A percentile compares a stretch with the other conserved stretches of the same genome.
Conservation (phyloP, 495 filamentous ascomycete genomes). For the Terfezia boudieri region DNA sequence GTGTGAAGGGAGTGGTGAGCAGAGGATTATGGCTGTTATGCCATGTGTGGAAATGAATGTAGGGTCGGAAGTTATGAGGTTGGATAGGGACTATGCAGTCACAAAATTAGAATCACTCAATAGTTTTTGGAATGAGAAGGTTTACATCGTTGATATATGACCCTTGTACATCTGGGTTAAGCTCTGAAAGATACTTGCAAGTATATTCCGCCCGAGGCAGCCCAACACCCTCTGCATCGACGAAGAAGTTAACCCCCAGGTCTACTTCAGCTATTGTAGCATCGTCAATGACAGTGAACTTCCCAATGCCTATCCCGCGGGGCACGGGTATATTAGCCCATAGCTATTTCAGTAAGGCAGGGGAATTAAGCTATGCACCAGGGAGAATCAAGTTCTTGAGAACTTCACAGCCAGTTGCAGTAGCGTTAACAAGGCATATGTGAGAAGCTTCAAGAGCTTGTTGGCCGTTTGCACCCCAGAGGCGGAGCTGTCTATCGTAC, state of each 20-base stretch:
- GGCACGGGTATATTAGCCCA: background rate
- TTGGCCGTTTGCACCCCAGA: slow-evolving; percentile 90
- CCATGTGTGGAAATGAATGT: background rate
- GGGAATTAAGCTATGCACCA: slow-evolving; percentile 21
- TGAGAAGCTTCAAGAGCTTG: slow-evolving; percentile 72
- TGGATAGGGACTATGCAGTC: no score
- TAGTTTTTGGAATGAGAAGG: slow-evolving; percentile 4
- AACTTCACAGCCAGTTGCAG: slow-evolving; percentile 70
- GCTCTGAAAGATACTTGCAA: slow-evolving; percentile 53
- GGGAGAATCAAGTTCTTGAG: slow-evolving; percentile 93
- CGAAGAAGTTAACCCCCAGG: slow-evolving; percentile 88
- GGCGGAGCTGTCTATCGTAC: slow-evolving; percentile 85
- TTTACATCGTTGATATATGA: slow-evolving; percentile 31
- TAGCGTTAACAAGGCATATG: slow-evolving; percentile 65
- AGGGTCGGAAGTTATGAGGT: background rate
- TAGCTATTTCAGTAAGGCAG: background rate
- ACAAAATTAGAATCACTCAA: no score
- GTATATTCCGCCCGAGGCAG: slow-evolving; percentile 58
- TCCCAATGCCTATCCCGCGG: slow-evolving; percentile 43
- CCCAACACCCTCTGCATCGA: slow-evolving; percentile 57
- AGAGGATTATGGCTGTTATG: slow-evolving; percentile 15
- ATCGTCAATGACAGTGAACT: slow-evolving; percentile 83
- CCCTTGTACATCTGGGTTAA: slow-evolving; percentile 90
- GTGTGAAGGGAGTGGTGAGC: slow-evolving; percentile 11
- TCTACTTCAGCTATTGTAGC: slow-evolving; percentile 56